A percentile compares a stretch with the other conserved stretches of the same genome.
Conservation (phyloP, 2,329 filamentous ascomycete species). For the Aspergillus quadrilineatus region DNA sequence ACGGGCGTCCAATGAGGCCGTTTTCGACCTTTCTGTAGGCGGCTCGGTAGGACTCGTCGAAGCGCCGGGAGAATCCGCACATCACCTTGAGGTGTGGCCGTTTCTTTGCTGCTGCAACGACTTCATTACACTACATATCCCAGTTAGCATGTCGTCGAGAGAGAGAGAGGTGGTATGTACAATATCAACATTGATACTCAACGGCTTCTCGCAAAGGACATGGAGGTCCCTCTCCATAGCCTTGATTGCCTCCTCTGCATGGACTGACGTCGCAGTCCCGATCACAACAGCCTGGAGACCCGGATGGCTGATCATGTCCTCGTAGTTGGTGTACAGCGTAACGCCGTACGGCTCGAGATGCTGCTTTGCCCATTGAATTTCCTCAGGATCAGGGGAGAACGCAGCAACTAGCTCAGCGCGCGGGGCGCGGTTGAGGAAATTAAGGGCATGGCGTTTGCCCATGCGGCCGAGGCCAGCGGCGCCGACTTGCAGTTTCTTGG, state of each 20-base stretch:
- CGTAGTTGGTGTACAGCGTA: conserved; percentile 54
- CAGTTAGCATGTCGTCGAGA: background rate
- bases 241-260: conserved; percentile 59
- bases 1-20: conserved; percentile 60
- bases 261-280: conserved; percentile 55
- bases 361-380: conserved; percentile 51
- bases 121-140: conserved; percentile 39
- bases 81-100: conserved; percentile 65
- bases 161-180: conserved; percentile 35
- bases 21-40: conserved; percentile 55
- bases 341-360: conserved; percentile 54
- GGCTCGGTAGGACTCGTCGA: conserved; percentile 65
- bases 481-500: conserved; percentile 44
- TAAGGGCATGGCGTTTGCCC: conserved; percentile 52
- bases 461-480: conserved; percentile 53
- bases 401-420: conserved; percentile 53
- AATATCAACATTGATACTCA: conserved; percentile 58
- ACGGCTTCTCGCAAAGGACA: conserved; percentile 58
- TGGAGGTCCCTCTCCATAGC: conserved; percentile 56
- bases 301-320: conserved; percentile 57
- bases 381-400: conserved; percentile 47
- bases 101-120: conserved; percentile 56
- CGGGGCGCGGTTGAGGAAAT: conserved; percentile 49
- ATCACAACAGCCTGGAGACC: conserved; percentile 57
- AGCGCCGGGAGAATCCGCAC: conserved; percentile 65